These are phyloP conservation scores for Xylaria sp. DNA, from an alignment of 2,329 filamentous ascomycete species.

Conservation along the genomic window DNA sequence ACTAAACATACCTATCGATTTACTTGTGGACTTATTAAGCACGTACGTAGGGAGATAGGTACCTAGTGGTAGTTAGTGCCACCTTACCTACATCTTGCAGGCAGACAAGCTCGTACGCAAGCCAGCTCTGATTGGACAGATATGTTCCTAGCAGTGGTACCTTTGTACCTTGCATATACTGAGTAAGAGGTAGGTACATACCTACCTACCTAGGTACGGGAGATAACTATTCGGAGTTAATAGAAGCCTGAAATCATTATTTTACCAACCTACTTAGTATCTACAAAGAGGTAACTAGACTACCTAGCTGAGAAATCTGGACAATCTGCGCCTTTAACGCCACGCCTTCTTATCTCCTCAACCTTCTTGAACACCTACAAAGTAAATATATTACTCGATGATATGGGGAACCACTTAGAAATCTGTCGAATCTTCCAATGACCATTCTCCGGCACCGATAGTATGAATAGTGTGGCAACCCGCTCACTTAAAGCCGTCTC, in stretches of 20 bases:
- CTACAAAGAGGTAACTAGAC: too few species aligned
- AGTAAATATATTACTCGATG: not conserved
- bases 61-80: not conserved
- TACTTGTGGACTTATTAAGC: not conserved
- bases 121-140: constrained; percentile 34
- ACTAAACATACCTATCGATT: constrained; percentile 1
- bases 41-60: not conserved
- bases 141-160: not conserved
- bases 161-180: constrained; percentile 25
- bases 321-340: not conserved
- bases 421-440: not conserved
- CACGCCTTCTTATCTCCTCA: not conserved
- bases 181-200: not conserved
- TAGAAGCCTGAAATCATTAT: not conserved
- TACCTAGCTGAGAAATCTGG: not conserved
- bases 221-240: constrained; percentile 23
- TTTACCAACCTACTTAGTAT: not conserved
- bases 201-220: too few species aligned
- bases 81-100: constrained; percentile 18
- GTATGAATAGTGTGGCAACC: not conserved
- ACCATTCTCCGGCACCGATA: not conserved
- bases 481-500: not conserved
- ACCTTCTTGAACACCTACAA: not conserved
- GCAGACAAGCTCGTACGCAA: constrained; percentile 43
- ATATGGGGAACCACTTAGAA: not conserved